Percentiles rank a stretch among this genome's conserved stretches.
These are phyloP conservation scores for Sutorius australiensis DNA, from an alignment of 768 basidiomycete species.

Conservation along the genomic window DNA sequence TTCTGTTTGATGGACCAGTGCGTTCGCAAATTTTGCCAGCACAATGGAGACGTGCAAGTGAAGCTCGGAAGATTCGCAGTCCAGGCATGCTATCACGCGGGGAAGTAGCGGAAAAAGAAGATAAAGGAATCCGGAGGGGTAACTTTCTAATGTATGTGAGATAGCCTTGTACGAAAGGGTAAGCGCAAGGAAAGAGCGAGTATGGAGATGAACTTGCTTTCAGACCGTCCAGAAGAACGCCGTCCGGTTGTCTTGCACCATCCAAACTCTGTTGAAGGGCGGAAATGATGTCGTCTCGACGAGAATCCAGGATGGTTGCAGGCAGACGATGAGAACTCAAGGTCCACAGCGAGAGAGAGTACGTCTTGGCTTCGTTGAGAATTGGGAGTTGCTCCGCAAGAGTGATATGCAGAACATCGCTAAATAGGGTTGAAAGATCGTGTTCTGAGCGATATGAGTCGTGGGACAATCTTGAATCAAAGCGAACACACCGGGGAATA, in stretches of 20 bases:
- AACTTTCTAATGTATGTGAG: constrained; percentile 20
- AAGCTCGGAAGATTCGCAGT: constrained; percentile 12
- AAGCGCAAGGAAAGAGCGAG: background rate
- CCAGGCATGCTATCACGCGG: constrained; percentile 13
- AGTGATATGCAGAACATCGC: constrained; percentile 43
- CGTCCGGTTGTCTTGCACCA: constrained; percentile 17
- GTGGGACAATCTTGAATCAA: background rate
- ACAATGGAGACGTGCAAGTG: constrained; percentile 21
- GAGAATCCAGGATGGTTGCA: constrained; percentile 32
- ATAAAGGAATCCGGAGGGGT: constrained; percentile 16
- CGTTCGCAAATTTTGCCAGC: constrained; percentile 25
- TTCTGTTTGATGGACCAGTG: constrained; percentile 31
- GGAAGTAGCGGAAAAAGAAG: constrained; percentile 22
- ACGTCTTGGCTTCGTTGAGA: constrained; percentile 42
- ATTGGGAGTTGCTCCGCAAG: constrained; percentile 33
- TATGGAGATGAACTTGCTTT: constrained; percentile 20
- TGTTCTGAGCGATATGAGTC: constrained; percentile 31
- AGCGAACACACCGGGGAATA: constrained; percentile 48
- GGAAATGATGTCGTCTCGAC: constrained; percentile 30
- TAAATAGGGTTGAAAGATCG: constrained; percentile 43
- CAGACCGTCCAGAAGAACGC: constrained; percentile 23
- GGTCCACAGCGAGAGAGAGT: constrained; percentile 46
- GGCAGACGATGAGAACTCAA: constrained; percentile 50
- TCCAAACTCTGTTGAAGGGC: constrained; percentile 38
- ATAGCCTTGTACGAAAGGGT: constrained; percentile 18